Evolutionary conservation across 2,329 filamentous ascomycete species (phyloP).

Genomic region (Ustilaginoidea virens): DNA sequence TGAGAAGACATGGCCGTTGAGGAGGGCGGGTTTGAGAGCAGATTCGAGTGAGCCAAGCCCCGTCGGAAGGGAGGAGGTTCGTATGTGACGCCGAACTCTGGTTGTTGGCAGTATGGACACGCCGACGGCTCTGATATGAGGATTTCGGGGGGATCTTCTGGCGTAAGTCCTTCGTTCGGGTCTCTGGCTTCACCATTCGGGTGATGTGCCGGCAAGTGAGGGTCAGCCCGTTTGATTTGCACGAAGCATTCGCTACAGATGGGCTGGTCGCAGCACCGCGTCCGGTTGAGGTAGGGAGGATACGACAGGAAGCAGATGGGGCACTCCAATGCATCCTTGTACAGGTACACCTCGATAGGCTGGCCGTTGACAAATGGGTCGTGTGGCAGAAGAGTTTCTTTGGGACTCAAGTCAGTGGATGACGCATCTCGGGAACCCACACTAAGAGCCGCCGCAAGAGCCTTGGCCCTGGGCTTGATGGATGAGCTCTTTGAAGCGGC

Average conservation of each 20-base stretch:
- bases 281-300: constrained; percentile 85
- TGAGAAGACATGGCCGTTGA: constrained; percentile 73
- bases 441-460: constrained; percentile 66
- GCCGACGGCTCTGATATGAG: constrained; percentile 82
- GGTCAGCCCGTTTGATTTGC: constrained; percentile 90
- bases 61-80: constrained; percentile 76
- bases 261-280: constrained; percentile 84
- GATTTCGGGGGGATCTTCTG: constrained; percentile 41
- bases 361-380: constrained; percentile 92
- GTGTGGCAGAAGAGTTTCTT: constrained; percentile 63
- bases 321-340: constrained; percentile 81
- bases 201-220: constrained; percentile 70
- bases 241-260: constrained; percentile 99
- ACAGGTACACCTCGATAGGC: constrained; percentile 79
- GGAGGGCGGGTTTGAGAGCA: constrained; percentile 21
- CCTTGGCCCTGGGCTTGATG: constrained; percentile 77
- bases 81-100: constrained; percentile 94
- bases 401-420: constrained; percentile 54
- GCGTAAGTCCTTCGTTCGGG: constrained; percentile 20
- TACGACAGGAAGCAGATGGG: constrained; percentile 96
- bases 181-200: constrained; percentile 27
- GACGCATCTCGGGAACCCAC: constrained; percentile 59
- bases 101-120: constrained; percentile 89
- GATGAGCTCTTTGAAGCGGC: constrained; percentile 32
- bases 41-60: constrained; percentile 54